These are phyloP conservation scores for Cupressus sempervirens DNA, from an alignment of 75 land plant genomes.

Conservation along the genomic window DNA sequence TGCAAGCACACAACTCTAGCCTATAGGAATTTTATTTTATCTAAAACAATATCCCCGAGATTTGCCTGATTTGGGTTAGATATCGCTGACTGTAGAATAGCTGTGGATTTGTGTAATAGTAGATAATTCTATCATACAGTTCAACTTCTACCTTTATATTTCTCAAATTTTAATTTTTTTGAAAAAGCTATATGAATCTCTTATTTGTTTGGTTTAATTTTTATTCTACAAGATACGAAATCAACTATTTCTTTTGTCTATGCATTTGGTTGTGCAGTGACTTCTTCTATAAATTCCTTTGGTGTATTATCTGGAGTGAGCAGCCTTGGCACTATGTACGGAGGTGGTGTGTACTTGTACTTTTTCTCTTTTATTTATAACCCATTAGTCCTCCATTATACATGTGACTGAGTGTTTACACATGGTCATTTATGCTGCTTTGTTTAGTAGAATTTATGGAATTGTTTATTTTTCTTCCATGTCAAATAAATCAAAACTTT, in stretches of 20 bases:
- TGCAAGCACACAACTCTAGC: not conserved
- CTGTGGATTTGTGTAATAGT: not conserved
- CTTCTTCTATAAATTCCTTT: not conserved
- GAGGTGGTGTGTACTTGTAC: conserved; percentile 13
- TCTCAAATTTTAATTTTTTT: not conserved
- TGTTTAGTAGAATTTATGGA: not conserved
- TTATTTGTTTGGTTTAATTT: not conserved
- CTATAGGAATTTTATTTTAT: not conserved
- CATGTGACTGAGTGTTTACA: not conserved
- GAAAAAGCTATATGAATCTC: not conserved
- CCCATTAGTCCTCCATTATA: not conserved
- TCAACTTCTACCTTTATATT: not conserved
- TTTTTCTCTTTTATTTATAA: not conserved
- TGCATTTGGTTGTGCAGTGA: not conserved
- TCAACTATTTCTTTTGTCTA: not conserved
- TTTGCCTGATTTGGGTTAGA: not conserved
- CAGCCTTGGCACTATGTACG: not conserved
- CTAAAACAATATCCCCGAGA: not conserved
- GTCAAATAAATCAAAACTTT: not conserved
- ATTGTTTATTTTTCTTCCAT: not conserved
- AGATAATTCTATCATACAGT: not conserved
- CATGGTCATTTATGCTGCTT: not conserved
- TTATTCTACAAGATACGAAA: not conserved
- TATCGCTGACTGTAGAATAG: not conserved
- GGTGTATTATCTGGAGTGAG: not conserved